Evolutionary conservation across 139 green algal genomes (phyloP), one percentile per base, ranked within the genome.

Genomic region (Coccomyxa sp.): DNA sequence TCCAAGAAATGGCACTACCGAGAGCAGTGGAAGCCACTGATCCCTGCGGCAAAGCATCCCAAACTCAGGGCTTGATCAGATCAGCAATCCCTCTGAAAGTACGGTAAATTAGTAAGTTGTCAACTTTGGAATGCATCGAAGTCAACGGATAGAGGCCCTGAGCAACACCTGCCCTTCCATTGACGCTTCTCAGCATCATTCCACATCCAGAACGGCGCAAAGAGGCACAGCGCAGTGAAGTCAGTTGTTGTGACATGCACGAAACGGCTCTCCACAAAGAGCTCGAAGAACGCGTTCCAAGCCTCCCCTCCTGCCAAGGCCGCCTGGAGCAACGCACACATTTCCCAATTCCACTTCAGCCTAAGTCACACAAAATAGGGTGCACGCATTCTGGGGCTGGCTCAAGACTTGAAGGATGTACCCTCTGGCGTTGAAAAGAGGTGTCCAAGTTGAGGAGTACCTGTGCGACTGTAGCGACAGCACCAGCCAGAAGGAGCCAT

Each of bases 201-300:
- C 27, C 59, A 82, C 85, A 98, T 93, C 94, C 95, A 98, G 81
- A 97, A 96, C 13, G 94, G 94, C 12, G 87, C 84, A 58, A 97
- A 88, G 0, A 87, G 67, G 13, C 87, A 93, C n/a, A 95, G 86
- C 58, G 89, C 89, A 21, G 85, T 51, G 79, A 96, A 97, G 89
- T 98, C 95, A 0, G 97, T 13, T 15, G 87, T 93, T 71, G 91
- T 95, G 1, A 93, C 91, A 78, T 98, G 93, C 59, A 95, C 90
- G 13, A 97, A 91, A 12, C 91, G 82, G 86, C 87, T 94, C 87
- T 95, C 90, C 76, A 94, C 88, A 77, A 98, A 94, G 30, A 96
- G 87, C 51, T 87, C 78, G 23, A 92, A 30, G 87, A 94, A 97
- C 1, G 86, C 86, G 0, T 79, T 57, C 93, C 93, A 97, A 10